Percentiles rank a stretch among this genome's conserved stretches.
Evolutionary conservation across 225 moss, liverwort and hornwort species (phyloP).

Genomic region (Bryoerythrophyllum caledonicum): DNA sequence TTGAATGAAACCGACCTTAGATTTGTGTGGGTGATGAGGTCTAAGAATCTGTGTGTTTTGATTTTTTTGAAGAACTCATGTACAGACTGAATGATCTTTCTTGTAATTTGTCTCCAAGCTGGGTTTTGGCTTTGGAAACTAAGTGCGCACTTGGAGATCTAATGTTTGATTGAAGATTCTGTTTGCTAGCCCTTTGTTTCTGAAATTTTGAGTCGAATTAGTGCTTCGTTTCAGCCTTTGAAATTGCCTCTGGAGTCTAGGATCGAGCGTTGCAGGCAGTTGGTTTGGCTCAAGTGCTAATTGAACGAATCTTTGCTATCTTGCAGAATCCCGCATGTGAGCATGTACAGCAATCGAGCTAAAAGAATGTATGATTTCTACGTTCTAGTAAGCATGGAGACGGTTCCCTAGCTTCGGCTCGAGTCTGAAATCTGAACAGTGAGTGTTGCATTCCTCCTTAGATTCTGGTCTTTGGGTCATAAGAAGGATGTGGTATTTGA

Average conservation of each 20-base stretch:
- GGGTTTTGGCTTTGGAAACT: background rate
- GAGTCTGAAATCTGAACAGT: background rate
- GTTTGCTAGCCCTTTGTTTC: background rate
- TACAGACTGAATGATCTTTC: background rate
- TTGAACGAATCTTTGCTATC: background rate
- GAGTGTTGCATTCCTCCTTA: background rate
- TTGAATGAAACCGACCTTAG: too few species aligned
- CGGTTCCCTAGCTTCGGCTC: background rate
- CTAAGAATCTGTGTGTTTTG: conserved; percentile 44
- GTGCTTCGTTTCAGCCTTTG: background rate
- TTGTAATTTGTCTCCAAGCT: background rate
- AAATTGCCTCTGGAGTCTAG: background rate
- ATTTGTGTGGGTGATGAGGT: conserved; percentile 52
- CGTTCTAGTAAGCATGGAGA: background rate
- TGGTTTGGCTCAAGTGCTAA: background rate
- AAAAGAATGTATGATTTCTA: background rate
- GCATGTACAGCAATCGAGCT: background rate
- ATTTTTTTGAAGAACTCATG: background rate
- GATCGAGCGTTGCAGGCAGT: background rate
- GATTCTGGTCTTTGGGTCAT: background rate
- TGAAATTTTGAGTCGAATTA: background rate
- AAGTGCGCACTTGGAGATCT: background rate
- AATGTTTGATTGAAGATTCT: background rate
- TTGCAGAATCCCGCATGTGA: background rate
- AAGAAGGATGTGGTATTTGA: too few species aligned